Conservation (phyloP, 2,329 filamentous ascomycete species). For the Aspergillus aculeatus region DNA sequence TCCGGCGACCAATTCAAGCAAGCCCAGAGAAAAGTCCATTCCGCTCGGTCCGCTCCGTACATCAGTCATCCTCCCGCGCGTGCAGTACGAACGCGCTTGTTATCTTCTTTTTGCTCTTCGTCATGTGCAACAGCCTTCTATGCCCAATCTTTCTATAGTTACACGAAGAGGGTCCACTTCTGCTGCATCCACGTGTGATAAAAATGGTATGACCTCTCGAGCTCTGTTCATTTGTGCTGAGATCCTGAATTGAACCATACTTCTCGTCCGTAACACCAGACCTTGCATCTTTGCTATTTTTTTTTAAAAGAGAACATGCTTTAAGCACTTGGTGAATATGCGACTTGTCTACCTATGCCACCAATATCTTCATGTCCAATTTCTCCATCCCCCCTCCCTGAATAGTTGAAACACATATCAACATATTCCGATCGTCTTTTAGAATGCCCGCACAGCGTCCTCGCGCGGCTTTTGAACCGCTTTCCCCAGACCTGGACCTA, state of each 20-base stretch:
- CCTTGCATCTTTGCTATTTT: background rate
- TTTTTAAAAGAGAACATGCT: background rate
- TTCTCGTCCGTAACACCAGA: background rate
- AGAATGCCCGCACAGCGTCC: constrained; percentile 76
- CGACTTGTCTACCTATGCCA: background rate
- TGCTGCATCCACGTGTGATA: background rate
- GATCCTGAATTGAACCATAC: background rate
- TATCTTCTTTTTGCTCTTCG: background rate
- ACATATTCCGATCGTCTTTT: background rate
- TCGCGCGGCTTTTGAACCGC: constrained; percentile 86
- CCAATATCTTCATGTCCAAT: background rate
- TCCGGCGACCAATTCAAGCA: background rate
- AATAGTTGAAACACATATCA: background rate
- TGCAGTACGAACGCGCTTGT: background rate
- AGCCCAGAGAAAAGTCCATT: background rate
- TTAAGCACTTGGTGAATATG: background rate
- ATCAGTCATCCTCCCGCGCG: background rate
- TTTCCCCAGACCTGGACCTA: constrained; percentile 81
- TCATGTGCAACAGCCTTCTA: background rate
- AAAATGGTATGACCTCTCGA: background rate
- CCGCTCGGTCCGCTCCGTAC: background rate
- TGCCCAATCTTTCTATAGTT: background rate
- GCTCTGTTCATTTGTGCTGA: background rate
- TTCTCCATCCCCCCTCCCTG: background rate
- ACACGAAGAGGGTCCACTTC: background rate